Evolutionary conservation across 1,284 basidiomycete species (phyloP).

Genomic region (Moniliophthora roreri): DNA sequence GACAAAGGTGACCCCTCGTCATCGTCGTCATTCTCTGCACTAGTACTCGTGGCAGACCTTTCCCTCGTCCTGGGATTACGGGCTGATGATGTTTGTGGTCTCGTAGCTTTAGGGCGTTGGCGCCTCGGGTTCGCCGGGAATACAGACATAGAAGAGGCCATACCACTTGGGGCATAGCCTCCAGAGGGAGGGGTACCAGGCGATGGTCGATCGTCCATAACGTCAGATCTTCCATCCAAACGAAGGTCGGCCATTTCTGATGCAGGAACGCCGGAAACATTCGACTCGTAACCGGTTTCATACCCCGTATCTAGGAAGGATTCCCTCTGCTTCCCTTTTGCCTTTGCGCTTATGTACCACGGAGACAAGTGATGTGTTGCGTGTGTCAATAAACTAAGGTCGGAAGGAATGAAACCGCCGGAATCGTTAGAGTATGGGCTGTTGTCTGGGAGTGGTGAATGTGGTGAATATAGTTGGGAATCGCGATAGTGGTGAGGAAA

Average conservation of each 20-base stretch:
- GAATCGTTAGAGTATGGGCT: background rate
- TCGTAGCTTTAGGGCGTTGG: too few relatives aligned
- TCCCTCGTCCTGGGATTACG: background rate
- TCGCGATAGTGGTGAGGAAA: background rate
- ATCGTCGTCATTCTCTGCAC: background rate
- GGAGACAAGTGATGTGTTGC: background rate
- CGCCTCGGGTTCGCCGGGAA: too few relatives aligned
- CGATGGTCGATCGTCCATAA: too few relatives aligned
- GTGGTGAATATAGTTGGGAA: background rate
- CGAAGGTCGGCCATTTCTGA: slow-evolving; percentile 11
- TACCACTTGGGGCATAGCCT: too few relatives aligned
- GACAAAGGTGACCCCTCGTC: background rate
- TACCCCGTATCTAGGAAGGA: background rate
- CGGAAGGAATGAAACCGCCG: background rate
- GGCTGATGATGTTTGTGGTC: too few relatives aligned
- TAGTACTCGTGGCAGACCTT: background rate
- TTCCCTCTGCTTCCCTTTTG: slow-evolving; percentile 12
- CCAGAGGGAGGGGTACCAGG: too few relatives aligned
- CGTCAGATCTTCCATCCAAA: background rate
- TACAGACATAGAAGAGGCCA: too few relatives aligned
- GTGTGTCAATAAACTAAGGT: background rate
- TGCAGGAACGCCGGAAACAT: background rate
- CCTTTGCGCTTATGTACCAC: slow-evolving; percentile 11
- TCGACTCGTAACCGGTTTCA: background rate
- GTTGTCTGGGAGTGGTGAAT: background rate